Evolutionary conservation across 306 rosid genomes (phyloP).

Genomic region (Dalbergia cultrata): DNA sequence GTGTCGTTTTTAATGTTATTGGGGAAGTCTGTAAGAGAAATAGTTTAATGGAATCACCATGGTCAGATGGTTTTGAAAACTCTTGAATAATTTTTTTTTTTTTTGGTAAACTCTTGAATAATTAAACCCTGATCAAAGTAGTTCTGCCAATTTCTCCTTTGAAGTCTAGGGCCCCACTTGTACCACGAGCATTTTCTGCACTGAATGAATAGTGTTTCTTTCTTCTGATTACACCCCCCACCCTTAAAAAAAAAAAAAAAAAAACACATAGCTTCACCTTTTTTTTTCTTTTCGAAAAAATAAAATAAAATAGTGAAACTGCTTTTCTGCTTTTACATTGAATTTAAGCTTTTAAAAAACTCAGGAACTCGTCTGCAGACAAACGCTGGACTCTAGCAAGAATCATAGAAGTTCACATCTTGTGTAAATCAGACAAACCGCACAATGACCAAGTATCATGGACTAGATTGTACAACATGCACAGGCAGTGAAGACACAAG

Average conservation of each 20-base stretch:
- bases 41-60: not conserved
- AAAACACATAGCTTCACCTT: not conserved
- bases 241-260: too few relatives aligned
- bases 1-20: not conserved
- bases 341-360: not conserved
- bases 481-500: constrained; percentile 30
- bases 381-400: constrained; percentile 3
- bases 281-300: not conserved
- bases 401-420: not conserved
- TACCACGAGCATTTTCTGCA: constrained; percentile 4
- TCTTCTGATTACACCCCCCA: not conserved
- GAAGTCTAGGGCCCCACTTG: not conserved
- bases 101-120: too few relatives aligned
- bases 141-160: not conserved
- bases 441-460: constrained; percentile 1
- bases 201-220: not conserved
- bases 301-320: not conserved
- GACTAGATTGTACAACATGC: constrained; percentile 37
- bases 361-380: not conserved
- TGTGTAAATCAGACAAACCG: not conserved
- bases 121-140: constrained; percentile 2
- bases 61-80: not conserved
- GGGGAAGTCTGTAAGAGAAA: not conserved
- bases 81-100: too few relatives aligned
- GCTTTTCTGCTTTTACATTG: not conserved